Conservation (phyloP, 106 monocot genomes). For the Phalaenopsis equestris region DNA sequence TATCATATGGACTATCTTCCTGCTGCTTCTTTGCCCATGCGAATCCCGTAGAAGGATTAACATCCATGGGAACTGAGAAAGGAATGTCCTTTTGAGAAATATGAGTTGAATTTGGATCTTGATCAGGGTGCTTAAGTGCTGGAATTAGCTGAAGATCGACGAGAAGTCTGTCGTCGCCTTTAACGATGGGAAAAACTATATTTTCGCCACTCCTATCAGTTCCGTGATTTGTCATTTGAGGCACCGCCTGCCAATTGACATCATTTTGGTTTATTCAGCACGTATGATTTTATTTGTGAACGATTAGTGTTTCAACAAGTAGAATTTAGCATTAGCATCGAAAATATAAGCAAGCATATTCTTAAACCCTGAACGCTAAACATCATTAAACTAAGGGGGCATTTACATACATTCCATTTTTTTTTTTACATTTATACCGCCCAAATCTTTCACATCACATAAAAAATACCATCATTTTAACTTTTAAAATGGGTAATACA, state of each 20-base stretch:
- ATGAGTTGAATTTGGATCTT: slow-evolving; percentile 16
- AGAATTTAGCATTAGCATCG: neutral
- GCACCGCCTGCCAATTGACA: slow-evolving; percentile 24
- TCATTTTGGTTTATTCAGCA: neutral
- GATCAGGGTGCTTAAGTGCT: slow-evolving; percentile 29
- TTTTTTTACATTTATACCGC: too few species aligned
- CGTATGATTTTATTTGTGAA: neutral
- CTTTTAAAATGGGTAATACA: too few species aligned
- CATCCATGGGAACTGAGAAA: slow-evolving; percentile 65
- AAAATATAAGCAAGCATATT: neutral
- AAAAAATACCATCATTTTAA: too few species aligned
- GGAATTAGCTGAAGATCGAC: slow-evolving; percentile 55
- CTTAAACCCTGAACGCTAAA: too few species aligned
- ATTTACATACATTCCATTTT: too few species aligned
- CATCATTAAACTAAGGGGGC: too few species aligned
- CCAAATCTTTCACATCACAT: too few species aligned
- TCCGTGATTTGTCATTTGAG: slow-evolving; percentile 16
- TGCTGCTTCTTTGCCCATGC: slow-evolving; percentile 63
- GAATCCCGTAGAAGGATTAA: slow-evolving; percentile 77
- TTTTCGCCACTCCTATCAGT: slow-evolving; percentile 22
- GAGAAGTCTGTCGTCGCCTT: slow-evolving; percentile 35
- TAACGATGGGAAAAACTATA: slow-evolving; percentile 19
- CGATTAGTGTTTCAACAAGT: neutral
- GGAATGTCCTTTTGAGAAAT: slow-evolving; percentile 31
- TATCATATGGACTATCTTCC: slow-evolving; percentile 27